Evolutionary conservation across 345 rosid genomes (phyloP).

Genomic region (Citrus sinensis): DNA sequence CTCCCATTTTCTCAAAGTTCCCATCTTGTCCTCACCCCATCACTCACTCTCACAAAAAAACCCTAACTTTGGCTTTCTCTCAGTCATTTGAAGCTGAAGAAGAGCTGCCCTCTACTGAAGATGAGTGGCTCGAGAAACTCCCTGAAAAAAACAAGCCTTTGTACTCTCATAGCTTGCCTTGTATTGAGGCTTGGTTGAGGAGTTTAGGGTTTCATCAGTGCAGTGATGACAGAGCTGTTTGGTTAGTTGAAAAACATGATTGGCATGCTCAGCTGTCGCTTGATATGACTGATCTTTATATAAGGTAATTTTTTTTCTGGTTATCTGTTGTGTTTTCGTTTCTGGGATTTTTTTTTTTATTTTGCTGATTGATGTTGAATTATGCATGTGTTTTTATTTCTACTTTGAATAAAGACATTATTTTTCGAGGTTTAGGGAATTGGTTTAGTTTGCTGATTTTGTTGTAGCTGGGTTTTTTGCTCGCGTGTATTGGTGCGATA

Average conservation of each 20-base stretch:
- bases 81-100: slow-evolving; percentile 67
- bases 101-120: slow-evolving; percentile 44
- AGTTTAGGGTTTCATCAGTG: slow-evolving; percentile 70
- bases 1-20: slow-evolving; percentile 21
- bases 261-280: slow-evolving; percentile 92
- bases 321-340: neutral
- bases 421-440: neutral
- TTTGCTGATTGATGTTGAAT: neutral
- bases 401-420: neutral
- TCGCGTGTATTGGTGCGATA: neutral
- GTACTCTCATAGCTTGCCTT: slow-evolving; percentile 88
- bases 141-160: slow-evolving; percentile 82
- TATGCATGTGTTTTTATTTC: neutral
- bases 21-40: slow-evolving; percentile 5
- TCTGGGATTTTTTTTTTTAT: neutral
- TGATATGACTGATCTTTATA: slow-evolving; percentile 78
- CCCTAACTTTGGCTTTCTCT: slow-evolving; percentile 27
- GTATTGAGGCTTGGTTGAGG: slow-evolving; percentile 87
- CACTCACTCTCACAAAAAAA: slow-evolving; percentile 15
- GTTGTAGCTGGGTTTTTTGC: neutral
- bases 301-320: slow-evolving; percentile 43
- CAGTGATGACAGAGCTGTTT: slow-evolving; percentile 72
- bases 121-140: slow-evolving; percentile 77
- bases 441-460: neutral
- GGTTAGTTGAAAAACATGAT: slow-evolving; percentile 73